Evolutionary conservation across 1,284 basidiomycete genomes (phyloP), one percentile per base, ranked within the genome.

Genomic region (Lentinula novae-zelandiae): DNA sequence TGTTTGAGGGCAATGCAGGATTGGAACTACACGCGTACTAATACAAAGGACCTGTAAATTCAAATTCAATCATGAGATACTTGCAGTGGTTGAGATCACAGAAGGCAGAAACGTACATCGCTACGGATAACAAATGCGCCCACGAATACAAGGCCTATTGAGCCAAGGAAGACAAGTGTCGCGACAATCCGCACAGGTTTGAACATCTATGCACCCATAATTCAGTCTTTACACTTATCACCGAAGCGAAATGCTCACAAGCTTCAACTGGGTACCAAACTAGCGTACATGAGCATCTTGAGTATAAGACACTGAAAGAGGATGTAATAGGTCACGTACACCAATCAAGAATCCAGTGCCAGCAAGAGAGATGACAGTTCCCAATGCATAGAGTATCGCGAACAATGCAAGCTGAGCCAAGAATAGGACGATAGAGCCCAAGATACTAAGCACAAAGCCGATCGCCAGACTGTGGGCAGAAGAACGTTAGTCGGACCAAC

Each of bases 291-390:
- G 15, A 5, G 62, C 31, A n/a, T 33, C 34, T 34, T 17, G 15
- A 17, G 44, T 10, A 57, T 60, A 54, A 59, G 55, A 12, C 49
- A 20, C 49, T 58, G n/a, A 9, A 22, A 49, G 20, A 12, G 60
- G 31, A 12, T 56, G 38, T 39, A 9, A 60, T 36, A 3, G 27
- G 22, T 44, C 34, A 77, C 85, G 67, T 71, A 93, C 92, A 61
- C 89, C 93, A 67, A 96, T 85, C 69, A 96, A 76, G 78, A 96
- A 96, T 1, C 94, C 95, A 0, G 94, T 96, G 31, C 94, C 95
- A 62, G 92, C 74, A 57, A 98, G 83, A 9, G 90, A 89, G 60
- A 96, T 74, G 63, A 97, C 73, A 57, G 92, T 90, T 36, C 95
- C 96, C 48, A 96, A 65, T 34, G 82, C 85, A 77, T 95, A 98